Conservation (phyloP, 1,139 yeast species). For the Suhomyces choctaworum region DNA sequence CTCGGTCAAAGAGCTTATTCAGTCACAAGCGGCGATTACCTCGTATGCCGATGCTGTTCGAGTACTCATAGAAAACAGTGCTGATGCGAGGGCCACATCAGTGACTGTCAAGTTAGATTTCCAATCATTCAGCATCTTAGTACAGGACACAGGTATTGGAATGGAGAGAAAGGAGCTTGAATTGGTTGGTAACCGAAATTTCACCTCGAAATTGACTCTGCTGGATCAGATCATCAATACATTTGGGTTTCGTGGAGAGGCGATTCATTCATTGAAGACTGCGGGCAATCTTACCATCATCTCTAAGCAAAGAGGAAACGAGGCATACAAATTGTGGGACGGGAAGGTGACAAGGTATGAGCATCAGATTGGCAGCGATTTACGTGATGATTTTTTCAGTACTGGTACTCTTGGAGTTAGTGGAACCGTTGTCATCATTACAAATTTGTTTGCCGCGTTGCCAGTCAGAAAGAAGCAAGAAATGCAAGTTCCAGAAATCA, state of each 20-base stretch:
- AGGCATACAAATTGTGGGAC: not conserved
- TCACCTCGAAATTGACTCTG: constrained; percentile 65
- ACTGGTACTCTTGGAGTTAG: constrained; percentile 6
- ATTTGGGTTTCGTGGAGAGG: constrained; percentile 80
- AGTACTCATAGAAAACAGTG: constrained; percentile 76
- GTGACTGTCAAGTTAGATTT: constrained; percentile 66
- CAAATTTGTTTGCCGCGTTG: constrained; percentile 50
- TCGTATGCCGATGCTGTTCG: constrained; percentile 48
- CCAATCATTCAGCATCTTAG: constrained; percentile 56
- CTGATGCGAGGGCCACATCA: constrained; percentile 70
- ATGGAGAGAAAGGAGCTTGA: constrained; percentile 58
- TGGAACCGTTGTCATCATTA: constrained; percentile 56
- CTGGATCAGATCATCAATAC: constrained; percentile 60
- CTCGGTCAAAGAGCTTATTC: constrained; percentile 1
- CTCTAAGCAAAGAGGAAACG: constrained; percentile 23
- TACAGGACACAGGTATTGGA: constrained; percentile 80
- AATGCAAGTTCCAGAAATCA: constrained; percentile 21
- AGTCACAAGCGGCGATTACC: constrained; percentile 8
- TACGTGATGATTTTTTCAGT: constrained; percentile 1
- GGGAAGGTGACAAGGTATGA: not conserved
- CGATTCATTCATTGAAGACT: constrained; percentile 59
- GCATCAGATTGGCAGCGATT: not conserved
- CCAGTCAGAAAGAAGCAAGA: constrained; percentile 57
- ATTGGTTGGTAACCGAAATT: constrained; percentile 62
- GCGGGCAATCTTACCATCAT: constrained; percentile 36